Evolutionary conservation across 441 rosid species (phyloP).

Genomic region (Brassica balearica): DNA sequence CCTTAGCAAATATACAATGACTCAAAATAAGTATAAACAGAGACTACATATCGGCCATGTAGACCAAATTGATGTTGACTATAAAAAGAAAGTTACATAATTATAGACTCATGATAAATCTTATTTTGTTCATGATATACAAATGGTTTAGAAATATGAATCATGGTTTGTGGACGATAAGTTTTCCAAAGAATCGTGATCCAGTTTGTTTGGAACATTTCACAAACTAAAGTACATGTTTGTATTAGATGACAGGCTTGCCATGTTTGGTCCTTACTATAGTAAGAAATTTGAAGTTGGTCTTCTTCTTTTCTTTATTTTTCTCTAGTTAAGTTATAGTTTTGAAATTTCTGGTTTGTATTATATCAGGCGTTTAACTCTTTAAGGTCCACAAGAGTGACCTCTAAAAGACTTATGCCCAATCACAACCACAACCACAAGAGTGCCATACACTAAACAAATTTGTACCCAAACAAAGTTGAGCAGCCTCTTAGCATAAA

Average conservation of each 20-base stretch:
- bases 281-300: neutral
- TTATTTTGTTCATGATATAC: neutral
- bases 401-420: conserved; percentile 22
- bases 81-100: conserved; percentile 1
- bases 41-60: neutral
- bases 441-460: conserved; percentile 1
- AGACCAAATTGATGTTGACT: neutral
- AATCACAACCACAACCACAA: conserved; percentile 27
- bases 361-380: neutral
- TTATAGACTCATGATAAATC: neutral
- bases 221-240: neutral
- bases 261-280: conserved; percentile 21
- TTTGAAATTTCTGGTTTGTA: neutral
- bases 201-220: no score
- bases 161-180: conserved; percentile 17
- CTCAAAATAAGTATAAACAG: neutral
- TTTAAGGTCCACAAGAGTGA: conserved; percentile 13
- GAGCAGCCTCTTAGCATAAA: no score
- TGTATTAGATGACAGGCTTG: conserved; percentile 15
- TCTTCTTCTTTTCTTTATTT: neutral
- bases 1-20: neutral
- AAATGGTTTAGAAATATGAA: neutral
- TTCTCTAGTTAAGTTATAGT: neutral
- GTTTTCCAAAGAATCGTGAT: neutral
- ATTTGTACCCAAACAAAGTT: conserved; percentile 1